These are phyloP conservation scores for Tephrocybe rancida DNA, from an alignment of 768 basidiomycete species.

Conservation along the genomic window DNA sequence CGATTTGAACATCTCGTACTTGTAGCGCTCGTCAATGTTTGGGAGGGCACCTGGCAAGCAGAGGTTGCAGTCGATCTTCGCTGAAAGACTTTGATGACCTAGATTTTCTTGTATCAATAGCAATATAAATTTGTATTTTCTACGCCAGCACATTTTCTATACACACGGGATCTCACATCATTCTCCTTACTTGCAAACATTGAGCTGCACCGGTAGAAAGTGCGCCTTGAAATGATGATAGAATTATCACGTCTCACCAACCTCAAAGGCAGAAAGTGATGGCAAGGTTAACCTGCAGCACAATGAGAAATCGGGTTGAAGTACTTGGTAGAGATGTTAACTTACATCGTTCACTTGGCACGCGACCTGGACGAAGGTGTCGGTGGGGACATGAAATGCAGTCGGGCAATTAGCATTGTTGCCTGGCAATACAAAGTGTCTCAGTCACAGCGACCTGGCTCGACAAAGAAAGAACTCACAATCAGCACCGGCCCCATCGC, in stretches of 20 bases:
- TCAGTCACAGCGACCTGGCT: background rate
- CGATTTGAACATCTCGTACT: constrained; percentile 24
- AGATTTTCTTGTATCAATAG: no score
- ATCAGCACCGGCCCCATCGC: constrained; percentile 40
- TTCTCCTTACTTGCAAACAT: no score
- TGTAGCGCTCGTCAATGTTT: constrained; percentile 8
- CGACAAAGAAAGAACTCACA: constrained; percentile 29
- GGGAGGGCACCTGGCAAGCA: constrained; percentile 12
- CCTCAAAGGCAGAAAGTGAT: constrained; percentile 20
- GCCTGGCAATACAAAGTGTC: constrained; percentile 25
- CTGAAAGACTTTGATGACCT: background rate
- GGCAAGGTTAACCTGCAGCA: constrained; percentile 15
- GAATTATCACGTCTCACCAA: no score
- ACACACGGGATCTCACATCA: no score
- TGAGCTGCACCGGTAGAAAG: no score
- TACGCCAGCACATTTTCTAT: no score
- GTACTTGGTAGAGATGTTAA: background rate
- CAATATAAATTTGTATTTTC: no score
- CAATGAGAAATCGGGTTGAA: background rate
- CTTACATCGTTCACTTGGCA: constrained; percentile 9
- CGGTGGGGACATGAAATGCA: constrained; percentile 37
- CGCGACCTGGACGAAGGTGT: constrained; percentile 40
- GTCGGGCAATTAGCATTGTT: constrained; percentile 31
- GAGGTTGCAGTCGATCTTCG: constrained; percentile 10
- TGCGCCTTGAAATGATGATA: no score